phyloP scores from a whole-genome alignment of 139 green algal genomes.

The Trebouxia sp. region DNA sequence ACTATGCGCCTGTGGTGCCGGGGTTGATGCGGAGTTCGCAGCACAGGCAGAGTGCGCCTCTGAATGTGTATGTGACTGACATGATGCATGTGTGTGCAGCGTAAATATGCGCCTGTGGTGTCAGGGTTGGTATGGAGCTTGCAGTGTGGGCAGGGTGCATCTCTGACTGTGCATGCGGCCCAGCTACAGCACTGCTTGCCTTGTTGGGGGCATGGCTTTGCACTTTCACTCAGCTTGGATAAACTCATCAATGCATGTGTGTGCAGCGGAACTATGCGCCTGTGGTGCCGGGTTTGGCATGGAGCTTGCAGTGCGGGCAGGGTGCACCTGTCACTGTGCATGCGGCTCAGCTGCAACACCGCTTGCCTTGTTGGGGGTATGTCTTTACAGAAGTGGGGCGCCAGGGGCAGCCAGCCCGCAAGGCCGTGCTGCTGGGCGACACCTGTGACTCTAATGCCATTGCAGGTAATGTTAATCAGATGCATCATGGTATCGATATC shows the following conservation, averaged over 20 bases:
- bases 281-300: conserved; percentile 44
- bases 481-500: background rate
- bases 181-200: conserved; percentile 81
- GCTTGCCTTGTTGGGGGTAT: conserved; percentile 85
- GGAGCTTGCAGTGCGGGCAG: conserved; percentile 31
- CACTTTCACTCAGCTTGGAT: too few species aligned
- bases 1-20: too few species aligned
- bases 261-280: conserved; percentile 26
- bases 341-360: conserved; percentile 79
- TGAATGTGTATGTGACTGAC: too few species aligned
- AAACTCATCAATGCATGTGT: background rate
- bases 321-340: conserved; percentile 35
- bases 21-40: too few species aligned
- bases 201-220: conserved; percentile 86
- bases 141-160: too few species aligned
- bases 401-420: conserved; percentile 42
- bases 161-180: too few species aligned
- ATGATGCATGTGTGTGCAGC: background rate
- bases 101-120: too few species aligned
- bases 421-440: conserved; percentile 93
- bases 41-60: too few species aligned
- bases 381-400: conserved; percentile 58
- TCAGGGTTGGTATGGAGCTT: too few species aligned
- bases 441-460: conserved; percentile 81
- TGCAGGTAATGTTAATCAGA: conserved; percentile 9